Percentiles rank a stretch among this genome's conserved stretches.
phyloP scores from a whole-genome alignment of 805 yeast genomes.

The Yamadazyma olivae region DNA sequence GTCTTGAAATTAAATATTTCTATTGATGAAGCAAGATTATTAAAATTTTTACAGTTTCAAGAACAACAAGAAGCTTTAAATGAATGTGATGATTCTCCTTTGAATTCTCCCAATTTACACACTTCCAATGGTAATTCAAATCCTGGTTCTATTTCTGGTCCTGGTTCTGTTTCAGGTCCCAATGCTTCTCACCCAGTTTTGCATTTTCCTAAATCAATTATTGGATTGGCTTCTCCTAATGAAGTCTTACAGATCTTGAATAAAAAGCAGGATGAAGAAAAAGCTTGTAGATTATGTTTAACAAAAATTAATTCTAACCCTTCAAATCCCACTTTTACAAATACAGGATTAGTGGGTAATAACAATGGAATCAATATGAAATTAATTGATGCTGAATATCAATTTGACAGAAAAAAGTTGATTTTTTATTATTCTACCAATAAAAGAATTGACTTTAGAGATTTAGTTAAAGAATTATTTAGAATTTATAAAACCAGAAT shows the following conservation, averaged over 20 bases:
- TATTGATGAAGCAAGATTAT: constrained; percentile 62
- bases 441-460: constrained; percentile 58
- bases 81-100: constrained; percentile 19
- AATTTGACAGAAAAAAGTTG: constrained; percentile 74
- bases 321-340: background rate
- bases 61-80: constrained; percentile 67
- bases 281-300: constrained; percentile 61
- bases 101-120: background rate
- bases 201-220: constrained; percentile 65
- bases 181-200: constrained; percentile 31
- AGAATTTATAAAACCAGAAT: constrained; percentile 46
- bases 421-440: constrained; percentile 63
- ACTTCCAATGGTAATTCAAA: background rate
- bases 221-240: constrained; percentile 57
- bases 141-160: constrained; percentile 14
- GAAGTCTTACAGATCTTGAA: constrained; percentile 58
- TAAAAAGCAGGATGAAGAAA: constrained; percentile 67
- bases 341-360: background rate
- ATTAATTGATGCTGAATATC: constrained; percentile 74
- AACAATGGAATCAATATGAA: constrained; percentile 40
- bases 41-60: constrained; percentile 63
- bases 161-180: background rate
- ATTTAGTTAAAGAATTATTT: constrained; percentile 42
- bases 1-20: constrained; percentile 57
- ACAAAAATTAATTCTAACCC: constrained; percentile 41